Conservation (phyloP, 2,329 filamentous ascomycete genomes). For the Pseudonectria foliicola region DNA sequence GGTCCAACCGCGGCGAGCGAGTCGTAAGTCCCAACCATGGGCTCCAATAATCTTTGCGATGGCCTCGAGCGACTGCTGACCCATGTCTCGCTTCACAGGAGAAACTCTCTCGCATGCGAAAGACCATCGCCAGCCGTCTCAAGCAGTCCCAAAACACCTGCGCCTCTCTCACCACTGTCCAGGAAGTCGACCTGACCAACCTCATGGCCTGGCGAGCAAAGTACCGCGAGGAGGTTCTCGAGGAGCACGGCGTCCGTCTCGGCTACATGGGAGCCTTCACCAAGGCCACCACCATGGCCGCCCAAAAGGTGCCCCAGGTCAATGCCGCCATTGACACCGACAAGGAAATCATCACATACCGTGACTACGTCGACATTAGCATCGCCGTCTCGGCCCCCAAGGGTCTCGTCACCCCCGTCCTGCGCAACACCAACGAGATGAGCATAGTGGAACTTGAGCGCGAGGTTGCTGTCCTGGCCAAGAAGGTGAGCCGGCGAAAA, state of each 20-base stretch:
- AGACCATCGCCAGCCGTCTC: slow-evolving; percentile 63
- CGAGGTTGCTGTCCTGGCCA: slow-evolving; percentile 56
- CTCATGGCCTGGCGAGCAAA: slow-evolving; percentile 58
- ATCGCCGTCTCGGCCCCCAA: slow-evolving; percentile 66
- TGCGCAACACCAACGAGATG: slow-evolving; percentile 55
- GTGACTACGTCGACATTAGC: slow-evolving; percentile 66
- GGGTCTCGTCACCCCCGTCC: slow-evolving; percentile 68
- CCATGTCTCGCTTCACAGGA: slow-evolving; percentile 9
- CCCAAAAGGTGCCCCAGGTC: slow-evolving; percentile 61
- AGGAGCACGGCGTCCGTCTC: slow-evolving; percentile 33
- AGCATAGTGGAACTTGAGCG: slow-evolving; percentile 34
- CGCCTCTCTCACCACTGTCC: slow-evolving; percentile 60
- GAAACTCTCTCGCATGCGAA: slow-evolving; percentile 60
- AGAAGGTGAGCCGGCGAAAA: slow-evolving; percentile 55
- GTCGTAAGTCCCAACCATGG: slow-evolving; percentile 7
- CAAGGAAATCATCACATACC: slow-evolving; percentile 48
- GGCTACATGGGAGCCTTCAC: slow-evolving; percentile 72
- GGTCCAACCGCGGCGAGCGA: slow-evolving; percentile 13
- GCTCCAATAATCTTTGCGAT: fast-evolving
- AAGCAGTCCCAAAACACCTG: slow-evolving; percentile 60
- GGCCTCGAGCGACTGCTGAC: slow-evolving; percentile 1
- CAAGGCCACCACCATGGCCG: slow-evolving; percentile 62
- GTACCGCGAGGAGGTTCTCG: slow-evolving; percentile 47
- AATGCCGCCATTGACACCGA: slow-evolving; percentile 55
- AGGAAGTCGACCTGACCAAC: slow-evolving; percentile 46